Evolutionary conservation across 192 early-diverging fungal species (phyloP), one percentile per base, ranked within the genome.

Genomic region (Geranomyces variabilis): DNA sequence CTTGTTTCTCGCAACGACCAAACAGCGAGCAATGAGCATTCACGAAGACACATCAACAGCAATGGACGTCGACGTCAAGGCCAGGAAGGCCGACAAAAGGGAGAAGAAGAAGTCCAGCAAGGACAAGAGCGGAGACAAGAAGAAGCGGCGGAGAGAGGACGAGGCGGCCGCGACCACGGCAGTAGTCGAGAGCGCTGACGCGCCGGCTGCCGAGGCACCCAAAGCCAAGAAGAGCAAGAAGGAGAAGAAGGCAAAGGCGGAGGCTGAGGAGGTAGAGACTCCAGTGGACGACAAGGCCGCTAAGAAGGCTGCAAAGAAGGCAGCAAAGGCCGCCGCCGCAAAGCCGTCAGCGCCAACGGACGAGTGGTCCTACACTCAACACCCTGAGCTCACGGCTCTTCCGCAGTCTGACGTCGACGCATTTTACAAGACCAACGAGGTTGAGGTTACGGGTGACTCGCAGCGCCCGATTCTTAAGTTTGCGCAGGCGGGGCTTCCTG

Each of bases 401-500:
- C 53, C 76, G 31, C 48, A 81, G 46, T 36, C 67, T 14, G 46
- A 24, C 55, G 69, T 82, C 59, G 45, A 65, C 46, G 70, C 66
- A 10, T 83, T 83, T 58, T 70, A 79, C 41, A 67, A 74, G 17
- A 60, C 73, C 26, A 75, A 86, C 73, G 63, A 55, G 22, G 78
- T 87, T 60, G 34, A 56, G 29, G 60, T 87, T n/a, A 72, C 71
- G 15, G 76, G 73, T 53, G 48, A 51, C 44, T 9, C 43, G 15
- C 41, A 67, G 31, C 49, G 80, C 56, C 93, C 93, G 24, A 90
- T 89, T 44, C 78, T 94, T 48, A 82, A 91, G 64, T 96, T 98
- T 62, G 71, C 67, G 48, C 87, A 93, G 57, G 86, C 93, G 28
- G 84, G 86, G 13, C 90, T 96, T 53, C 87, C 88, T 41, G 68